Evolutionary conservation across 2,329 filamentous ascomycete species (phyloP), one percentile per base, ranked within the genome.

Genomic region (Fonsecaea pedrosoi): DNA sequence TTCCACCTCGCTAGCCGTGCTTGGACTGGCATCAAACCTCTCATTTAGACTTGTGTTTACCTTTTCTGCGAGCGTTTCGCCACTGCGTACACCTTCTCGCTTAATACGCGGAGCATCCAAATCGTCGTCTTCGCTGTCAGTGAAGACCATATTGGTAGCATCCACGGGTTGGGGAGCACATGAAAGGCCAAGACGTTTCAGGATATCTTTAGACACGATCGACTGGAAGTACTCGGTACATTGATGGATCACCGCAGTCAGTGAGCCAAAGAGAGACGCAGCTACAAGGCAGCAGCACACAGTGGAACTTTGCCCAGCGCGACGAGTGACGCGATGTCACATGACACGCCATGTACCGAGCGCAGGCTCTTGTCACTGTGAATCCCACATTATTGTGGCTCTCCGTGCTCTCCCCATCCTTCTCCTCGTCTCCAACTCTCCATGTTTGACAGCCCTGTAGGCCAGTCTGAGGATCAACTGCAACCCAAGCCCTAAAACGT

Each of bases 51-150:
- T 21, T 13, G 34, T 57, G 38, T 64, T 61, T n/a, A 53, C 38
- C 42, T 59, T 57, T 45, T 45, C 42, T 32, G 65, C 54, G 38
- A 30, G 15, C 37, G 37, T 59, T 50, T 57, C 38, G 21, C 12
- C 15, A n/a, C 34, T 18, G 34, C n/a, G 21, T 35, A 38, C 32
- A 34, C 53, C n/a, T 56, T 65, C 45, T 18, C 38, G 54, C 54
- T 62, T 64, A 48, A 62, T 55, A 30, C 54, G 56, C 6, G 65
- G 62, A 10, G 35, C 54, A 25, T 71, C 70, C 12, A 68, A 38
- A 40, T 70, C 70, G 62, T 69, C 61, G 34, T 71, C 69, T 62
- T 73, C 70, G 64, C 63, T 70, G 48, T 71, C 65, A 54, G 66
- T 66, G 55, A 69, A 66, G 10, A 66, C 61, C 68, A 71, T 69